phyloP scores from a whole-genome alignment of 306 rosid species.

The Prunus padus region DNA sequence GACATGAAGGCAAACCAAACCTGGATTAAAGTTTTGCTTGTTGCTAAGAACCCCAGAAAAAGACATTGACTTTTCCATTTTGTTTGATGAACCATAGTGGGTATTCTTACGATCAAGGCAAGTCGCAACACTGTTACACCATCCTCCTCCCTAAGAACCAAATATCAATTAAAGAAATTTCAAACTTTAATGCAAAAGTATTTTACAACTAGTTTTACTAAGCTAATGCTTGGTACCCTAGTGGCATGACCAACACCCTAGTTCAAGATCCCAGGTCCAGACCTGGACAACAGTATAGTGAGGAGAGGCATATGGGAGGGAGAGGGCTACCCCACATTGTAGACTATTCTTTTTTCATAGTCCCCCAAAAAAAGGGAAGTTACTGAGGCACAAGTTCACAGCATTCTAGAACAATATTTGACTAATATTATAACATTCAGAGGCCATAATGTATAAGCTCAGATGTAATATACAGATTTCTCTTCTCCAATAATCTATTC shows the following conservation, averaged over 20 bases:
- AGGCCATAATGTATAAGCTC: neutral
- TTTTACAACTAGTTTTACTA: too few relatives aligned
- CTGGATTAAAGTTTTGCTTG: conserved; percentile 62
- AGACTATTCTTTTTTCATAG: neutral
- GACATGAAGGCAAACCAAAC: conserved; percentile 33
- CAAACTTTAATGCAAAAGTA: neutral
- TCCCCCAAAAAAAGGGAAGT: neutral
- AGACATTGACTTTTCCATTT: conserved; percentile 58
- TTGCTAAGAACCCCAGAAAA: conserved; percentile 73
- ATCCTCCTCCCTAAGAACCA: conserved; percentile 82
- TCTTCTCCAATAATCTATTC: neutral
- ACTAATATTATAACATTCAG: neutral
- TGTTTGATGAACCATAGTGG: conserved; percentile 78
- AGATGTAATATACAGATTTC: too few relatives aligned
- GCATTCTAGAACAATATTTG: neutral
- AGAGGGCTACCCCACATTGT: too few relatives aligned
- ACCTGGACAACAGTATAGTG: too few relatives aligned
- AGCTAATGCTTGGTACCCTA: too few relatives aligned
- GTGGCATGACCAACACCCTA: too few relatives aligned
- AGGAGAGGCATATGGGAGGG: too few relatives aligned
- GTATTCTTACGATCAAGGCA: conserved; percentile 71
- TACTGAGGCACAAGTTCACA: neutral
- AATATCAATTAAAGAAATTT: neutral
- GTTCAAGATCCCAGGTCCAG: too few relatives aligned
- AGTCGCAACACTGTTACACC: conserved; percentile 88